Percentiles rank a stretch among this genome's conserved stretches.
These are phyloP conservation scores for Syzygium aromaticum DNA, from an alignment of 345 rosid genomes.

Conservation along the genomic window DNA sequence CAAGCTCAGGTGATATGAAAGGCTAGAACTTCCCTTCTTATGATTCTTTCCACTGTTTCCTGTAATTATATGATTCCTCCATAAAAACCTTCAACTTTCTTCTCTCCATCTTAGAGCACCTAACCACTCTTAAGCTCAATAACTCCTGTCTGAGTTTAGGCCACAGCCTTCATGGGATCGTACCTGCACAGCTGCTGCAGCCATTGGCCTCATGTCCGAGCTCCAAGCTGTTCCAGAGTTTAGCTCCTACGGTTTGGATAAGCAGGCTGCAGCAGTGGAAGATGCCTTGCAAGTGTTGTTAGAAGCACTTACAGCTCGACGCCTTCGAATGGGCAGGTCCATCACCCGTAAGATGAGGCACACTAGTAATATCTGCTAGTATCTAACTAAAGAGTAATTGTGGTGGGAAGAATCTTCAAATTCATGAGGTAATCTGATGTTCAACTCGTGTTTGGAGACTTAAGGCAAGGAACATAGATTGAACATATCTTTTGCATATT, in stretches of 20 bases:
- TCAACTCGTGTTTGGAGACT: background rate
- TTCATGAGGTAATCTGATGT: background rate
- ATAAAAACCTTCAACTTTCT: background rate
- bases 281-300: slow-evolving; percentile 51
- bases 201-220: slow-evolving; percentile 64
- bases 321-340: slow-evolving; percentile 94
- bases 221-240: slow-evolving; percentile 53
- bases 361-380: slow-evolving; percentile 30
- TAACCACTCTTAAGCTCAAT: background rate
- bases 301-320: slow-evolving; percentile 65
- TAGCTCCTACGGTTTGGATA: slow-evolving; percentile 37
- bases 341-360: slow-evolving; percentile 64
- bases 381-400: background rate
- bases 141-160: slow-evolving; percentile 24
- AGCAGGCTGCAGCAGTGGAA: slow-evolving; percentile 62
- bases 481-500: background rate
- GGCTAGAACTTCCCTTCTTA: background rate
- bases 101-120: background rate
- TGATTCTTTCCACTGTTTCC: background rate
- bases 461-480: background rate
- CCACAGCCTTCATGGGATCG: slow-evolving; percentile 99
- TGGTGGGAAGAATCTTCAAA: background rate
- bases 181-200: slow-evolving; percentile 94
- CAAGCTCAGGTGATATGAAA: slow-evolving; percentile 60
- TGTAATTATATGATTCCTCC: background rate